phyloP scores from a whole-genome alignment of 192 early-diverging fungal species.

The Linnemannia hyalina region DNA sequence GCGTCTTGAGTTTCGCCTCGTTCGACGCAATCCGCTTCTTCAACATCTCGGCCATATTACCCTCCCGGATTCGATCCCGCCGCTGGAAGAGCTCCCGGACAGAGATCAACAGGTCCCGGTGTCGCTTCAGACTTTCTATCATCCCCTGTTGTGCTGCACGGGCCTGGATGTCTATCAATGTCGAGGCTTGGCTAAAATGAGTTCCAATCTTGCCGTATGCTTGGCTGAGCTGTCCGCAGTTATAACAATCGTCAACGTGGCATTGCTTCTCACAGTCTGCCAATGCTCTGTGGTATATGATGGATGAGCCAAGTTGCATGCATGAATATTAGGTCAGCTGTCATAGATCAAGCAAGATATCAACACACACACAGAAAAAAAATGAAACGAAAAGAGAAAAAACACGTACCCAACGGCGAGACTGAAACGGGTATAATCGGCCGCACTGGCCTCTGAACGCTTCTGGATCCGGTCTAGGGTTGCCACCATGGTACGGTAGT shows the following conservation, averaged over 20 bases:
- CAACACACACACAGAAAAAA: background rate
- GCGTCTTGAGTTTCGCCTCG: conserved; percentile 62
- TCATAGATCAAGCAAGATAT: background rate
- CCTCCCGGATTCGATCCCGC: conserved; percentile 60
- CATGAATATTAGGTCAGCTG: background rate
- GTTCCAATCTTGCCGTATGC: conserved; percentile 63
- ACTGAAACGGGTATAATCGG: conserved; percentile 71
- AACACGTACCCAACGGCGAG: conserved; percentile 67
- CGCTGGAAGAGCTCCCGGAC: conserved; percentile 70
- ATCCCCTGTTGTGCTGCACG: conserved; percentile 60
- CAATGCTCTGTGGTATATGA: conserved; percentile 58
- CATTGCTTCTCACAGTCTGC: conserved; percentile 68
- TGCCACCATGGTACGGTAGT: conserved; percentile 72
- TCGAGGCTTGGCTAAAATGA: conserved; percentile 59
- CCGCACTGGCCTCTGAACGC: conserved; percentile 72
- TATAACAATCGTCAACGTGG: conserved; percentile 67
- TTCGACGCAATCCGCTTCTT: conserved; percentile 67
- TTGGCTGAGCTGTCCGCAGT: conserved; percentile 65
- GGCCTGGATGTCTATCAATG: conserved; percentile 59
- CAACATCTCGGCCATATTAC: conserved; percentile 62
- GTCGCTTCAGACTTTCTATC: conserved; percentile 72
- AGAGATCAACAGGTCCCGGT: conserved; percentile 75
- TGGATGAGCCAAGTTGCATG: background rate
- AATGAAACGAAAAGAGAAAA: no score
- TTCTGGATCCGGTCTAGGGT: conserved; percentile 73